Base-by-base conservation (phyloP, 129 eudicot species). In the Solidago caesia region DNA sequence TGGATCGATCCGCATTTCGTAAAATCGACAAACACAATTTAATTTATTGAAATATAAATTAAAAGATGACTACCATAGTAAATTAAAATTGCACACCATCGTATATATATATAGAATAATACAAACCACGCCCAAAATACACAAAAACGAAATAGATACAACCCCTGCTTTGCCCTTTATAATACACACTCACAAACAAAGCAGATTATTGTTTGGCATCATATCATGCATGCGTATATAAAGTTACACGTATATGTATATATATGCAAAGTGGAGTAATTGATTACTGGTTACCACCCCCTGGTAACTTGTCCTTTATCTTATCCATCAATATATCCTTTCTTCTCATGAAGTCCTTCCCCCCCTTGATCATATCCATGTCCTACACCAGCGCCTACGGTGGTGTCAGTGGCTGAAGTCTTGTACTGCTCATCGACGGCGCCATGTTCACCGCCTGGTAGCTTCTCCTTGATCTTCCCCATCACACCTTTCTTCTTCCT, bases 231-330 rank as follows among this genome's bases (percentile, higher is more conserved):
- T 51, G 14, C 8, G 12, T n/a, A 13, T 70, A 25, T 27, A 21
- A 21, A 21, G 21, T 21, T 21, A 21, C 21, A 21, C 21, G 21
- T 21, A 21, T 21, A 49, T 49, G 25, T n/a, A 29, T 52, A 29
- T 52, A n/a, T 45, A 8, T 15, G 39, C 49, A 6, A 53, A 44
- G 53, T 6, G n/a, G n/a, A 52, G 7, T 8, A 0, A 59, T 0
- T 47, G 26, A 39, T 75, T 52, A 68, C 45, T 64, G 5, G 8
- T 45, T 44, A 66, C 80, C 84, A 21, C 65, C 8, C 3, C 90
- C 96, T 4, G 96, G 91, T 11, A 89, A 80, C 80, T 87, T 89
- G 25, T 87, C 92, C 85, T 89, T 89, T 52, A 89, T 89, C 81
- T 84, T 89, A 4, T 86, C 89, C 89, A 86, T 82, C 16, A 88